These are phyloP conservation scores for Populus tremula DNA, from an alignment of 345 rosid species.

Conservation along the genomic window DNA sequence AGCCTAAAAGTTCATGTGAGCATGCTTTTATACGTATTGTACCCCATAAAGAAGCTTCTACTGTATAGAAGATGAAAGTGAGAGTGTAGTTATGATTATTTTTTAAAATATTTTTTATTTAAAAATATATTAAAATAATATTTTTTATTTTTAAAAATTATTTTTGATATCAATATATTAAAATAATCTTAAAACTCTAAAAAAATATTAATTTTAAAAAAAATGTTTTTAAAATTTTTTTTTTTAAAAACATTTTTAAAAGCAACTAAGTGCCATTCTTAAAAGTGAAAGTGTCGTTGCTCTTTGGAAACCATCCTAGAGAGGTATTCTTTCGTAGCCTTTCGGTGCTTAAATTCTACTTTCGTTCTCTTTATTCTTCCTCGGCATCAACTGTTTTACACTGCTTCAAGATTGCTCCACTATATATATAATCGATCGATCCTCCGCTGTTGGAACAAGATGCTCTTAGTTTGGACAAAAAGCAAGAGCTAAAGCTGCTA, in stretches of 20 bases:
- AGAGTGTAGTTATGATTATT: not conserved
- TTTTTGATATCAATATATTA: no score
- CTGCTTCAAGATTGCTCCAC: constrained; percentile 18
- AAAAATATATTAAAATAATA: no score
- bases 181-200: no score
- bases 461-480: constrained; percentile 14
- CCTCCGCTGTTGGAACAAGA: constrained; percentile 4
- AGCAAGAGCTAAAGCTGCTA: constrained; percentile 43
- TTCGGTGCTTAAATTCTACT: constrained; percentile 62
- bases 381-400: constrained; percentile 3
- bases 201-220: no score
- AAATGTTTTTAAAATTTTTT: no score
- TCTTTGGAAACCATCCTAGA: constrained; percentile 42
- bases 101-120: no score
- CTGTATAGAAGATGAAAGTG: not conserved
- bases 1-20: not conserved
- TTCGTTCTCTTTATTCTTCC: constrained; percentile 25
- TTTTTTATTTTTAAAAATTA: no score
- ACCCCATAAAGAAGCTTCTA: not conserved
- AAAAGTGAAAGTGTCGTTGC: constrained; percentile 32
- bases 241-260: no score
- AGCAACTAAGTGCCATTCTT: not conserved
- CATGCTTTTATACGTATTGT: not conserved
- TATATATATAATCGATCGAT: not conserved
- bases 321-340: constrained; percentile 35